A percentile compares a stretch with the other conserved stretches of the same genome.
Evolutionary conservation across 441 rosid species (phyloP).

Genomic region (Dalechampia spathulata): DNA sequence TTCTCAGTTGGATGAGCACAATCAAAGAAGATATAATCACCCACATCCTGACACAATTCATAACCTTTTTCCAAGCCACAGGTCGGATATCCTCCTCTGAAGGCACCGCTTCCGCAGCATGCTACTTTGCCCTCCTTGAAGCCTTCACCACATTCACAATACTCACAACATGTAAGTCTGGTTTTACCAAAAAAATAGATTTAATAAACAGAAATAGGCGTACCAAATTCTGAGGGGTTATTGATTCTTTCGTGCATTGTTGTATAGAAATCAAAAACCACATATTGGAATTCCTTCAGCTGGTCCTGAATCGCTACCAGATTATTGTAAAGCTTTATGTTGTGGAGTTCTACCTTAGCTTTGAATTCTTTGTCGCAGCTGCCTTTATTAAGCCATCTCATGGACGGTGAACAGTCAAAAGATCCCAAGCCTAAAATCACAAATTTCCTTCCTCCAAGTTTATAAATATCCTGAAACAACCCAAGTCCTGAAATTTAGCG

Average conservation of each 20-base stretch:
- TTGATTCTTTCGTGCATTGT: neutral
- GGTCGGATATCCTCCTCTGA: neutral
- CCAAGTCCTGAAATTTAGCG: no score
- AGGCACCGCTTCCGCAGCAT: neutral
- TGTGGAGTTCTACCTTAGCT: neutral
- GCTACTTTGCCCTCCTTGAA: neutral
- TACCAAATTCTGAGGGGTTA: neutral
- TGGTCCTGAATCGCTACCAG: neutral
- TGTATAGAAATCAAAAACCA: neutral
- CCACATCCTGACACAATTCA: neutral
- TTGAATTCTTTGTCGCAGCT: neutral
- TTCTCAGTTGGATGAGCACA: neutral
- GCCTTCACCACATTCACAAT: no score
- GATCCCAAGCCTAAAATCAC: neutral
- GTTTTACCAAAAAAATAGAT: no score
- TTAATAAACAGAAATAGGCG: no score
- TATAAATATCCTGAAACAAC: slow-evolving; percentile 5
- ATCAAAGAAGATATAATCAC: neutral
- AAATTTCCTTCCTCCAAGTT: slow-evolving; percentile 7
- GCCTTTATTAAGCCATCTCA: neutral
- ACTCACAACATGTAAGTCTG: no score
- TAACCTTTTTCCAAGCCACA: neutral
- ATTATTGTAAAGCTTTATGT: neutral
- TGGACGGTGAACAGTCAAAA: neutral
- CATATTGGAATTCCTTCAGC: neutral